Conservation (phyloP, 805 yeast genomes). For the Candida gorgasii region DNA sequence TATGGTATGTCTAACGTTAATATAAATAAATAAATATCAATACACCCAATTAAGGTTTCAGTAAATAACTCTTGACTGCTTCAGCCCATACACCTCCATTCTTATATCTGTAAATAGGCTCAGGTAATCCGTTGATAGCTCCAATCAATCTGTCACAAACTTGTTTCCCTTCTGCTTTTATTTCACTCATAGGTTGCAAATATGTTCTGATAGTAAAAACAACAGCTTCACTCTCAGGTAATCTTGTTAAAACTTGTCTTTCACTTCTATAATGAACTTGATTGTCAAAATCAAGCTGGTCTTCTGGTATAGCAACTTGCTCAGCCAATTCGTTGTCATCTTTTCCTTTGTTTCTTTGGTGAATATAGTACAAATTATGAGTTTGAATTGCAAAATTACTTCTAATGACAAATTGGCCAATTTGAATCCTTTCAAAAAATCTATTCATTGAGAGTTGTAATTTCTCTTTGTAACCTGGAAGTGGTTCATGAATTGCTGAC, state of each 20-base stretch:
- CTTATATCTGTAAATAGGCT: conserved; percentile 60
- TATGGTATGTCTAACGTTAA: no score
- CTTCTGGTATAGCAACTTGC: conserved; percentile 23
- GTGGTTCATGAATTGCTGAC: conserved; percentile 39
- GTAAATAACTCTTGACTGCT: conserved; percentile 46
- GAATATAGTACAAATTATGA: conserved; percentile 35
- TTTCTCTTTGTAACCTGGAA: conserved; percentile 43
- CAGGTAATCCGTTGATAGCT: conserved; percentile 66
- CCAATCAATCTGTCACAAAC: conserved; percentile 54
- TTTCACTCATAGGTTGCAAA: conserved; percentile 34
- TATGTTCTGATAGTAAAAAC: conserved; percentile 44
- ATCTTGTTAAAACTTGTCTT: conserved; percentile 39
- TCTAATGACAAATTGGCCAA: conserved; percentile 41
- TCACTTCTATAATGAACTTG: conserved; percentile 46
- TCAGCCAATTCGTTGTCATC: conserved; percentile 25
- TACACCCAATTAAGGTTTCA: conserved; percentile 5
- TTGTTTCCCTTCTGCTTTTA: conserved; percentile 34
- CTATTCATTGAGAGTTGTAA: conserved; percentile 43
- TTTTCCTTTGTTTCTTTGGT: conserved; percentile 42
- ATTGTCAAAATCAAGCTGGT: conserved; percentile 37
- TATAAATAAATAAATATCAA: no score
- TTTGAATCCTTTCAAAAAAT: conserved; percentile 34
- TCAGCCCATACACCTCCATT: conserved; percentile 68
- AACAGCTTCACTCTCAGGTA: conserved; percentile 39
- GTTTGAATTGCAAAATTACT: conserved; percentile 44